A percentile compares a stretch with the other conserved stretches of the same genome.
Conservation (phyloP, 202 grass and related monocot species). For the Sporobolus alterniflorus region DNA sequence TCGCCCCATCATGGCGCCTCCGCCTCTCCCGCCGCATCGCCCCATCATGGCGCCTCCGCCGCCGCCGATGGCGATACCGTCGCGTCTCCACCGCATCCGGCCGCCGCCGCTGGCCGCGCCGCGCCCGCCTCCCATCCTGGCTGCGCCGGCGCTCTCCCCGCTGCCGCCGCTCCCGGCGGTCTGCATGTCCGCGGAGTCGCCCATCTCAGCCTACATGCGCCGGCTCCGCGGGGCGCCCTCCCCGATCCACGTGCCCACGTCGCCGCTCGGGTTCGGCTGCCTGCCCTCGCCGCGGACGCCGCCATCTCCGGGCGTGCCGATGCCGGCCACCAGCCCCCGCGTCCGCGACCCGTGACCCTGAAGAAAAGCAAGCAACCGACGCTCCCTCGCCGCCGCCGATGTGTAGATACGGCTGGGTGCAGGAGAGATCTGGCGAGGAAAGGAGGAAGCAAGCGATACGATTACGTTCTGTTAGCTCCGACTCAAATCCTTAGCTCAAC, state of each 20-base stretch:
- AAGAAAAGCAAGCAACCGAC: not conserved
- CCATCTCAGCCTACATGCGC: slow-evolving; percentile 98
- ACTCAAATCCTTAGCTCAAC: slow-evolving; percentile 30
- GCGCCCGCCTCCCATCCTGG: slow-evolving; percentile 32
- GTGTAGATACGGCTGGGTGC: slow-evolving; percentile 55
- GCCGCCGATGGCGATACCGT: slow-evolving; percentile 43
- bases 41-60: slow-evolving; percentile 43
- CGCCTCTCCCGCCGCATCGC: slow-evolving; percentile 7
- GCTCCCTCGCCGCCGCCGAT: slow-evolving; percentile 23
- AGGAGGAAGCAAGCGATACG: slow-evolving; percentile 35
- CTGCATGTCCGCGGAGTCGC: slow-evolving; percentile 84
- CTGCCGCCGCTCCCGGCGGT: slow-evolving; percentile 81
- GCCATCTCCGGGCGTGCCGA: slow-evolving; percentile 73
- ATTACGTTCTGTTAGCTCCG: slow-evolving; percentile 57
- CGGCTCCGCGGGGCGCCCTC: slow-evolving; percentile 71
- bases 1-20: slow-evolving; percentile 15
- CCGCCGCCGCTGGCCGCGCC: slow-evolving; percentile 83
- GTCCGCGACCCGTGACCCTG: slow-evolving; percentile 54
- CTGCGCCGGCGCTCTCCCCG: slow-evolving; percentile 53
- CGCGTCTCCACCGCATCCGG: slow-evolving; percentile 94
- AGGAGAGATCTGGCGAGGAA: slow-evolving; percentile 51
- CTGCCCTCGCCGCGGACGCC: slow-evolving; percentile 77
- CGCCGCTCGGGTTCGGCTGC: slow-evolving; percentile 91
- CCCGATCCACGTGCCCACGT: slow-evolving; percentile 56
- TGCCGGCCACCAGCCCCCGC: slow-evolving; percentile 76